phyloP scores from a whole-genome alignment of 805 yeast species.

The Wickerhamomyces bovis region DNA sequence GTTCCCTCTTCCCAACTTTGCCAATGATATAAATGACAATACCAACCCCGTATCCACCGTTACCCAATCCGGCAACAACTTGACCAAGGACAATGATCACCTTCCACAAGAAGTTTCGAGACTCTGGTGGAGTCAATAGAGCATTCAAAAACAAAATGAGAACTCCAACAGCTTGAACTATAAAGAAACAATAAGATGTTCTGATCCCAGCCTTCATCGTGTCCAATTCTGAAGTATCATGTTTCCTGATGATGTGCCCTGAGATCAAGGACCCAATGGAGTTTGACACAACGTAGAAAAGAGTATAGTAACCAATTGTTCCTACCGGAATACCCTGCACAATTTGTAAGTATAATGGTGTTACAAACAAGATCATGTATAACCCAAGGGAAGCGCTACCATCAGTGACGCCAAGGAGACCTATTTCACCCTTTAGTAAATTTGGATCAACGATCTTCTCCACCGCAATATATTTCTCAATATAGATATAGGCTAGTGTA shows the following conservation, averaged over 20 bases:
- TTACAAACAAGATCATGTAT: slow-evolving; percentile 30
- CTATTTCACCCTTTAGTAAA: slow-evolving; percentile 33
- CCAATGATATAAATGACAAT: slow-evolving; percentile 35
- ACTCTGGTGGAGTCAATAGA: slow-evolving; percentile 9
- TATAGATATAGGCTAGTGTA: slow-evolving; percentile 21
- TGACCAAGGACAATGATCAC: slow-evolving; percentile 24
- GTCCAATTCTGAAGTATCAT: slow-evolving; percentile 16
- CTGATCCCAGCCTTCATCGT: slow-evolving; percentile 20
- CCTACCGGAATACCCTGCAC: slow-evolving; percentile 34
- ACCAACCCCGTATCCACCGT: slow-evolving; percentile 36
- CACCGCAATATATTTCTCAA: slow-evolving; percentile 32
- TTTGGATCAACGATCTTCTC: slow-evolving; percentile 37
- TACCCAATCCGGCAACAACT: slow-evolving; percentile 30
- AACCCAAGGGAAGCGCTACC: slow-evolving; percentile 32
- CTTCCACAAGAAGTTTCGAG: slow-evolving; percentile 14
- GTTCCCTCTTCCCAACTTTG: slow-evolving; percentile 34
- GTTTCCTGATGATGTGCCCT: slow-evolving; percentile 28
- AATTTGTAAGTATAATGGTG: slow-evolving; percentile 39
- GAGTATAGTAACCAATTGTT: slow-evolving; percentile 34
- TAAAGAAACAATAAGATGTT: slow-evolving; percentile 12
- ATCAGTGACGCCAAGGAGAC: slow-evolving; percentile 31
- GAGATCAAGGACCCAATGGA: slow-evolving; percentile 35
- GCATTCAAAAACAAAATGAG: slow-evolving; percentile 8
- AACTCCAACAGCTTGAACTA: slow-evolving; percentile 17
- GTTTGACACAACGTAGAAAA: slow-evolving; percentile 34